Evolutionary conservation across 305 asterid species (phyloP).

Genomic region (Fraxinus sp.): DNA sequence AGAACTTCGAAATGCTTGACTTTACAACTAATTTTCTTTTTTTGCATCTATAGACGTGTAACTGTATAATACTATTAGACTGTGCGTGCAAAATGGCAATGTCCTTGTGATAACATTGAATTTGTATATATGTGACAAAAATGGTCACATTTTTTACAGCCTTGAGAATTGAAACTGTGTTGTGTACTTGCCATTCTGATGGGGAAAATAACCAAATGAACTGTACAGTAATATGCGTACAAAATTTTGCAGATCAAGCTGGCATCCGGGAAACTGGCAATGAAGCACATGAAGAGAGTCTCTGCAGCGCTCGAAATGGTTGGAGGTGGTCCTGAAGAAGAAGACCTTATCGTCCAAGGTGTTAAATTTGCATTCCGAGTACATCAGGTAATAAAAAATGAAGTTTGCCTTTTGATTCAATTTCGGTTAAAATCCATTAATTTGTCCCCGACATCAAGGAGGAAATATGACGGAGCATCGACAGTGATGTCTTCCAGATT

Average conservation of each 20-base stretch:
- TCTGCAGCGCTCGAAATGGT: constrained; percentile 84
- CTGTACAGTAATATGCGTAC: constrained; percentile 10
- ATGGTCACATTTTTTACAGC: neutral
- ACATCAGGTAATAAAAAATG: constrained; percentile 42
- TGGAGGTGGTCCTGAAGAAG: constrained; percentile 69
- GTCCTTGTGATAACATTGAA: neutral
- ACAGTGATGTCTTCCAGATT: neutral
- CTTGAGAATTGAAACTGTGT: neutral
- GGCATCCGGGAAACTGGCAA: constrained; percentile 89
- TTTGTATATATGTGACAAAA: neutral
- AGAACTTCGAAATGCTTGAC: neutral
- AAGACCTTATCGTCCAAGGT: constrained; percentile 57
- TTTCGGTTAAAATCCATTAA: neutral
- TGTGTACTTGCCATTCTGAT: constrained; percentile 11
- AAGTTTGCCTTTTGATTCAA: neutral
- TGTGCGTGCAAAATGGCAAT: neutral
- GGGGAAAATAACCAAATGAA: constrained; percentile 17
- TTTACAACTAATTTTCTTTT: neutral
- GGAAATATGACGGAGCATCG: neutral
- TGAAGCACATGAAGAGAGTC: constrained; percentile 96
- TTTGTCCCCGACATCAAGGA: neutral
- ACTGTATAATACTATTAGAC: neutral
- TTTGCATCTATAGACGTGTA: neutral
- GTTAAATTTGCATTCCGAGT: constrained; percentile 83
- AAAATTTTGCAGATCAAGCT: constrained; percentile 72